phyloP scores from a whole-genome alignment of 805 yeast genomes.

The Spathaspora passalidarum region DNA sequence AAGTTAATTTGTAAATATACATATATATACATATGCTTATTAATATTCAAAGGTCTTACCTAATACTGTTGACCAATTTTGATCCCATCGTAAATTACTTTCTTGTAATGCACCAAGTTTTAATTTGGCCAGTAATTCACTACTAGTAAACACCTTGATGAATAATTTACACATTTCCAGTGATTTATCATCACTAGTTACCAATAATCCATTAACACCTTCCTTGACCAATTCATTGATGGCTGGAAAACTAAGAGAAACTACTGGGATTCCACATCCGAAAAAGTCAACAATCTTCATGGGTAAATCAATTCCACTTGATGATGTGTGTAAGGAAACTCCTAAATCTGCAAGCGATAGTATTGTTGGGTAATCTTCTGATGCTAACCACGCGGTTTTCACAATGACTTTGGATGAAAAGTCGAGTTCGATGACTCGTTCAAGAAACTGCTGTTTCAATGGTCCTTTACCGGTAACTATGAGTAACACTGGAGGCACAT shows the following conservation, averaged over 20 bases:
- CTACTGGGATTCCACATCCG: constrained; percentile 93
- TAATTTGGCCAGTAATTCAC: constrained; percentile 35
- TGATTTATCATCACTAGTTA: constrained; percentile 23
- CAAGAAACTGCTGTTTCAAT: constrained; percentile 50
- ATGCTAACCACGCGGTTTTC: constrained; percentile 69
- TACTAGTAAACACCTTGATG: constrained; percentile 24
- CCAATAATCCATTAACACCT: constrained; percentile 61
- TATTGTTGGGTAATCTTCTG: constrained; percentile 76
- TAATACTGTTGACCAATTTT: constrained; percentile 60
- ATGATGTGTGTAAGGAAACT: constrained; percentile 83
- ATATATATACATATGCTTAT: neutral
- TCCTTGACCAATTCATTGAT: constrained; percentile 72
- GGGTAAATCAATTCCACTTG: constrained; percentile 92
- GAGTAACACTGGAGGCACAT: constrained; percentile 50
- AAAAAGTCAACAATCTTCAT: constrained; percentile 96
- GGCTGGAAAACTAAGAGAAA: constrained; percentile 74
- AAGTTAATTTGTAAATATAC: neutral
- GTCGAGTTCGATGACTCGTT: constrained; percentile 40
- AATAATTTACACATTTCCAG: constrained; percentile 26
- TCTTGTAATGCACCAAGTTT: constrained; percentile 73
- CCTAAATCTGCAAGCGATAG: constrained; percentile 82
- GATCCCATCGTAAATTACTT: constrained; percentile 67
- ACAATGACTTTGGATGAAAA: constrained; percentile 49
- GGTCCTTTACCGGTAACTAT: constrained; percentile 99
- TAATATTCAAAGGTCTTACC: constrained; percentile 26